A percentile compares a stretch with the other conserved stretches of the same genome.
These are phyloP conservation scores for Aspergillus sp. DNA, from an alignment of 2,329 filamentous ascomycete species.

Conservation along the genomic window DNA sequence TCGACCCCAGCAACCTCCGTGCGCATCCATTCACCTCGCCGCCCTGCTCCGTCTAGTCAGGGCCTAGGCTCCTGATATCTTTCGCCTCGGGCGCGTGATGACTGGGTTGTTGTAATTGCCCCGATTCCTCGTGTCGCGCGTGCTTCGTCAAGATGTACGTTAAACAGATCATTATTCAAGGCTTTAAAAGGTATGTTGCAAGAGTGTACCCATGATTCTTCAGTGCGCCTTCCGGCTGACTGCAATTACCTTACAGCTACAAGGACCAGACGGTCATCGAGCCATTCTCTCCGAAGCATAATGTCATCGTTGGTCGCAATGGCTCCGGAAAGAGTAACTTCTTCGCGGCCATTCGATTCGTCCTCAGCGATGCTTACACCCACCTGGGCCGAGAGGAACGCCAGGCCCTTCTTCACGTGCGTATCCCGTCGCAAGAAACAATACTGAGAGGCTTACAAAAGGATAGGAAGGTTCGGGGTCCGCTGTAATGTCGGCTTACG, in stretches of 20 bases:
- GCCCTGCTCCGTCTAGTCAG: neutral
- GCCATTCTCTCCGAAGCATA: constrained; percentile 94
- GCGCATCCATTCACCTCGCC: constrained; percentile 5
- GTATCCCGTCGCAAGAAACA: constrained; percentile 18
- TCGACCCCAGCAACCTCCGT: constrained; percentile 3
- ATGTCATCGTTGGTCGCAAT: constrained; percentile 98
- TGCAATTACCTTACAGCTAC: constrained; percentile 64
- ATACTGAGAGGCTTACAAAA: constrained; percentile 29
- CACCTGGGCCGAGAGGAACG: constrained; percentile 95
- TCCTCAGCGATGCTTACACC: constrained; percentile 95
- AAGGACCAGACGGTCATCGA: constrained; percentile 99
- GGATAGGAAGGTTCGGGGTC: constrained; percentile 85
- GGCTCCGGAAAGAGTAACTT: constrained; percentile 99
- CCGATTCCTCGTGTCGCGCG: constrained; percentile 32
- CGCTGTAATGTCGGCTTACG: constrained; percentile 98
- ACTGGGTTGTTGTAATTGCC: constrained; percentile 26
- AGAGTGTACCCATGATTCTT: neutral
- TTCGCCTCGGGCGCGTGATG: constrained; percentile 32
- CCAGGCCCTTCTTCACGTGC: constrained; percentile 82
- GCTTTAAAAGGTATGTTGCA: constrained; percentile 88
- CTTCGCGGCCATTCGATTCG: constrained; percentile 98
- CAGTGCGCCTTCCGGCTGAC: constrained; percentile 19
- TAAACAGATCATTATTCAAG: constrained; percentile 99
- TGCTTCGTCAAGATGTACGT: constrained; percentile 74
- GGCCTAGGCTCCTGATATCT: constrained; percentile 7